Conservation (phyloP, 306 rosid genomes). For the Macrotyloma uniflorum region DNA sequence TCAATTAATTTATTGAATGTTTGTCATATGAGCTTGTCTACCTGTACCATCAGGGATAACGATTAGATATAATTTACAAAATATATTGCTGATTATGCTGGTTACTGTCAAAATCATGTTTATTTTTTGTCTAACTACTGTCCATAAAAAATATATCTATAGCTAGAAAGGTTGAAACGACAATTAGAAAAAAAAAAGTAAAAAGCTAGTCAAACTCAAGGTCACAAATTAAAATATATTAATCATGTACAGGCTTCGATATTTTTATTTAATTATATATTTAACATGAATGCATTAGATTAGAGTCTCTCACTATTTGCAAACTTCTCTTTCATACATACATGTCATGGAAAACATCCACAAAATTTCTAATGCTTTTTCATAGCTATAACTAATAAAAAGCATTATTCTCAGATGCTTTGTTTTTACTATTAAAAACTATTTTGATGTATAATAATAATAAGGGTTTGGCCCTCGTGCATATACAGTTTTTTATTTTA, state of each 20-base stretch:
- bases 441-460: not conserved
- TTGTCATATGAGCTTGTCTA: too few relatives aligned
- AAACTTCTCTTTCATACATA: too few relatives aligned
- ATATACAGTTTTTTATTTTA: not conserved
- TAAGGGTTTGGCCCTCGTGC: not conserved
- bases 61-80: not conserved
- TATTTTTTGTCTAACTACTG: not conserved
- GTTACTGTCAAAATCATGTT: not conserved
- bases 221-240: too few relatives aligned
- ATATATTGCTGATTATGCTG: not conserved
- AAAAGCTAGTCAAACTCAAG: too few relatives aligned
- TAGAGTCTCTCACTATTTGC: too few relatives aligned
- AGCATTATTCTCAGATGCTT: not conserved
- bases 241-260: too few relatives aligned
- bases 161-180: not conserved
- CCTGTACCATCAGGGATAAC: not conserved
- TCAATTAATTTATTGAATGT: not conserved
- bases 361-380: too few relatives aligned
- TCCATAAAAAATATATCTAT: not conserved
- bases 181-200: not conserved
- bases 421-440: not conserved
- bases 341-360: too few relatives aligned
- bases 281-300: too few relatives aligned
- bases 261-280: too few relatives aligned
- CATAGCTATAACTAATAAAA: too few relatives aligned